Evolutionary conservation across 2,329 filamentous ascomycete genomes (phyloP).

Genomic region (Claviceps cyperi): DNA sequence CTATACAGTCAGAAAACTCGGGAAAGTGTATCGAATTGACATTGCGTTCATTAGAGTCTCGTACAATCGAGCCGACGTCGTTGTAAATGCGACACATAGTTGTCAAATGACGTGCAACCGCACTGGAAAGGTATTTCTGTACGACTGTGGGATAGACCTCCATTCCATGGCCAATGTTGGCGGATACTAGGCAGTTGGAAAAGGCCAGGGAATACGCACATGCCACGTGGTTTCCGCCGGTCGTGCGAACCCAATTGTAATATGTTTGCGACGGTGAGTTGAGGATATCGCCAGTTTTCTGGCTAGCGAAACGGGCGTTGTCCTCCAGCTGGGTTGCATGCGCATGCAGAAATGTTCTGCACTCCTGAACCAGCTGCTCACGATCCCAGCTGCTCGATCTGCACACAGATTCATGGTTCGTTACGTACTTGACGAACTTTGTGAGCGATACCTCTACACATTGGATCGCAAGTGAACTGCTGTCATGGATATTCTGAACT

Average conservation of each 20-base stretch:
- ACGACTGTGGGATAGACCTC: constrained; percentile 4
- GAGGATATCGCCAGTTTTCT: neutral
- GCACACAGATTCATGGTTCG: neutral
- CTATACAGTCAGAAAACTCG: constrained; percentile 5
- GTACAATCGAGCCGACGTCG: constrained; percentile 8
- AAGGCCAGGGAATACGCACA: constrained; percentile 9
- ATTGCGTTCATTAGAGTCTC: constrained; percentile 9
- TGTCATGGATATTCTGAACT: neutral
- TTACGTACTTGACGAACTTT: neutral
- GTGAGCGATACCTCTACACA: neutral
- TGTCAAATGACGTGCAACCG: constrained; percentile 6
- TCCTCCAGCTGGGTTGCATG: constrained; percentile 1
- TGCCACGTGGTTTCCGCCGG: constrained; percentile 6
- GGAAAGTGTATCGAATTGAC: constrained; percentile 10
- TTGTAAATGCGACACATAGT: constrained; percentile 7
- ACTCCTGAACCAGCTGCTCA: neutral
- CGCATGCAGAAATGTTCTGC: neutral
- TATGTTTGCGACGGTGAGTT: constrained; percentile 1
- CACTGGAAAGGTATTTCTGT: constrained; percentile 7
- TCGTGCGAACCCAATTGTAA: constrained; percentile 9
- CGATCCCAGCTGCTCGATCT: constrained; percentile 1
- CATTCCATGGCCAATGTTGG: constrained; percentile 2
- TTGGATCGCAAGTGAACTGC: neutral
- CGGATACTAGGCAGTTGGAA: constrained; percentile 6
- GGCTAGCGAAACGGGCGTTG: neutral